Percentiles rank a stretch among this genome's conserved stretches.
Evolutionary conservation across 1,284 basidiomycete genomes (phyloP).

Genomic region (Vanrija humicola): DNA sequence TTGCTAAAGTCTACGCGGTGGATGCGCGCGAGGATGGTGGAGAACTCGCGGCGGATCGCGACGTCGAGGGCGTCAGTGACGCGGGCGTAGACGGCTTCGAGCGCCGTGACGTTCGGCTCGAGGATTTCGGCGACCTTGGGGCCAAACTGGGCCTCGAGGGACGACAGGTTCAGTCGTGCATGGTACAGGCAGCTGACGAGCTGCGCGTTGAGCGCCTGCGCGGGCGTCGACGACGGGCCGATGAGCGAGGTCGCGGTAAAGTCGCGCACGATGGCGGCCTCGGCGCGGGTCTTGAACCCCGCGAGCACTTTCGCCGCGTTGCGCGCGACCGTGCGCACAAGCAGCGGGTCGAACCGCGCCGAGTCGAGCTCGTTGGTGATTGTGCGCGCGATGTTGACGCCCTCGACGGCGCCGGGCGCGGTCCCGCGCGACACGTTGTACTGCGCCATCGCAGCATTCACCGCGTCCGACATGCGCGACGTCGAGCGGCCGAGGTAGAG

Average conservation of each 20-base stretch:
- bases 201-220: constrained; percentile 71
- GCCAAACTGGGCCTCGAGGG: constrained; percentile 66
- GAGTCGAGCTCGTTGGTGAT: constrained; percentile 87
- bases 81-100: constrained; percentile 58
- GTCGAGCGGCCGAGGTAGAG: constrained; percentile 80
- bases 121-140: constrained; percentile 61
- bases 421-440: constrained; percentile 58
- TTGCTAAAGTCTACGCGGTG: constrained; percentile 78
- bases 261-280: constrained; percentile 68
- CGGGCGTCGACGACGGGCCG: constrained; percentile 70
- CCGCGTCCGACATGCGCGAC: constrained; percentile 71
- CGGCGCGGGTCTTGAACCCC: constrained; percentile 59
- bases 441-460: constrained; percentile 63
- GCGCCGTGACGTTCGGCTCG: constrained; percentile 60
- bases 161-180: constrained; percentile 65
- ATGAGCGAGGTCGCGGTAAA: constrained; percentile 69
- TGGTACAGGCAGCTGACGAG: constrained; percentile 74
- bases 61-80: constrained; percentile 66
- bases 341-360: constrained; percentile 84
- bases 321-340: constrained; percentile 72
- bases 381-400: constrained; percentile 66
- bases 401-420: constrained; percentile 71
- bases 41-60: constrained; percentile 72
- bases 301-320: constrained; percentile 66
- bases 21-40: constrained; percentile 69